Evolutionary conservation across 2,329 filamentous ascomycete genomes (phyloP).

Genomic region (Fragosphaeria purpurea): DNA sequence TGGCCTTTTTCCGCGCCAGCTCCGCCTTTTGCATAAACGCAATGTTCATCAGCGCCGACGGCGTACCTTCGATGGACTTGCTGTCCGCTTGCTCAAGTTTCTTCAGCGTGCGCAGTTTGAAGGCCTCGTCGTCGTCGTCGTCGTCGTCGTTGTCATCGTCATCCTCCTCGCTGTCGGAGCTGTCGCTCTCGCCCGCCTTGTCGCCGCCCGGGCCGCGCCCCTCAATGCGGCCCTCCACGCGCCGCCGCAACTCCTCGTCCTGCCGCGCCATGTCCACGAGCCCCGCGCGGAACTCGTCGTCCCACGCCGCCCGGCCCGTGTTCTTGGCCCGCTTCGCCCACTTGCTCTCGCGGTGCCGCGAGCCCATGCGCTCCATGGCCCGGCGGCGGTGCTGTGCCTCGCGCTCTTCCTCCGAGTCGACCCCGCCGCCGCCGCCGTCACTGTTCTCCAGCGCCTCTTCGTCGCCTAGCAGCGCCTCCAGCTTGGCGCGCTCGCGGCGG

Average conservation of each 20-base stretch:
- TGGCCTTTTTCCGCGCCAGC: slow-evolving; percentile 63
- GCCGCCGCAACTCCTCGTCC: slow-evolving; percentile 70
- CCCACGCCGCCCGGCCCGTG: slow-evolving; percentile 73
- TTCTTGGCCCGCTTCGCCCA: slow-evolving; percentile 82
- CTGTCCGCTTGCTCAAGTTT: slow-evolving; percentile 33
- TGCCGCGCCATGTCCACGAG: slow-evolving; percentile 72
- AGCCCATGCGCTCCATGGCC: slow-evolving; percentile 76
- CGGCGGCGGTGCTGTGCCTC: slow-evolving; percentile 60
- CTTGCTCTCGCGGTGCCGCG: slow-evolving; percentile 77
- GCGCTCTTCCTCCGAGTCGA: slow-evolving; percentile 56
- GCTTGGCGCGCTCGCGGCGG: slow-evolving; percentile 56
- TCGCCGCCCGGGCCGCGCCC: slow-evolving; percentile 7
- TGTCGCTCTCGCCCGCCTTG: slow-evolving; percentile 15
- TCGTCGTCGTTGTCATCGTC: slow-evolving; percentile 48
- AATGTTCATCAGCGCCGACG: slow-evolving; percentile 68
- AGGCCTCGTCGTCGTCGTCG: slow-evolving; percentile 48
- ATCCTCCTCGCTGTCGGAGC: slow-evolving; percentile 22
- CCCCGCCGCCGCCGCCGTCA: slow-evolving; percentile 52
- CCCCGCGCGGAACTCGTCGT: slow-evolving; percentile 71
- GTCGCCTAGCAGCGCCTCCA: slow-evolving; percentile 42
- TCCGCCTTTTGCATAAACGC: slow-evolving; percentile 93
- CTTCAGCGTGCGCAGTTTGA: slow-evolving; percentile 37
- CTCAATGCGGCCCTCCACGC: slow-evolving; percentile 60
- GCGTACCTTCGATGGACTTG: slow-evolving; percentile 36
- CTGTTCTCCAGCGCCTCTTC: slow-evolving; percentile 44